Evolutionary conservation across 352 stramenopile species (phyloP), one percentile per base, ranked within the genome.

Genomic region (Phytophthora hybrid): DNA sequence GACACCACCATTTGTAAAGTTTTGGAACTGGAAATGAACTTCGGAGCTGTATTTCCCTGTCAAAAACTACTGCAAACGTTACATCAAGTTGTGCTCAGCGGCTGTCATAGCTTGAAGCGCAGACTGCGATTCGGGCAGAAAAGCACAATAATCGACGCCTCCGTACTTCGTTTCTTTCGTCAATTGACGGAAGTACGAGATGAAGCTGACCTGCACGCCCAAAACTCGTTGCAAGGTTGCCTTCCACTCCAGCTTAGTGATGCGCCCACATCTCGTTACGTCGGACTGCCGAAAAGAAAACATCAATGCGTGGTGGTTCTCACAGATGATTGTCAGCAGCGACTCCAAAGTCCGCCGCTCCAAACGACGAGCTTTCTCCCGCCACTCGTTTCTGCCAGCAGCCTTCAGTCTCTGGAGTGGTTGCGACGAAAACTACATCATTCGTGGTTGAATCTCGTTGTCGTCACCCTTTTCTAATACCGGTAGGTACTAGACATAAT

Each of bases 401-500:
- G 83, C 78, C 4, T 71, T 47, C 3, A 93, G 65, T 29, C 89
- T 89, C 66, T 97, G 81, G 7, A 97, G 64, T 18, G 88, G 80
- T 65, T 97, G 89, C 4, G 91, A 89, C 39, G 96, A 96, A 72
- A 95, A 97, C 67, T 98, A 92, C 9, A 97, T 88, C 1, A 98
- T 91, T 18, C 93, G 89, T 0, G 92, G 93, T 64, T 96, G 92
- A 11, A 98, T 76, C 31, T 94, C 86, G 4, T 80, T 78, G 44
- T 83, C 80, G 21, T 89, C 77, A 9, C 84, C 77, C 1, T 26
- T 26, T 1, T 26, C 23, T 26, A 26, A n/a, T n/a, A n/a, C n/a
- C n/a, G n/a, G 23, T 26, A 26, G 23, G 23, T 26, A 26, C 23
- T 26, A 26, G 23, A 26, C 23, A 26, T 26, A 26, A 26, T 26